phyloP scores from a whole-genome alignment of 129 eudicot genomes.

The Heracleum sosnowskyi region DNA sequence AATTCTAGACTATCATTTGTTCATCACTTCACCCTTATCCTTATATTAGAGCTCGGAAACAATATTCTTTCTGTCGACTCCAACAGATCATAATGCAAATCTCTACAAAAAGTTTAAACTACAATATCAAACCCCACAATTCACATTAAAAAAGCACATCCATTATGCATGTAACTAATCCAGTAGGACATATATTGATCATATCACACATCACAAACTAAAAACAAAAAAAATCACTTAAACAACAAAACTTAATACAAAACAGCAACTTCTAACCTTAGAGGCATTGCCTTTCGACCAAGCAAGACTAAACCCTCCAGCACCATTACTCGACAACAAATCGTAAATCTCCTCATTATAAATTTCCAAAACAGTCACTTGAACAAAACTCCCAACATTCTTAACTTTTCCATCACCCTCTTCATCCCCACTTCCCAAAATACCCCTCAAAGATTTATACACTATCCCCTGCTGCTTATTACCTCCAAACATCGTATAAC shows the following conservation, averaged over 20 bases:
- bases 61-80: neutral
- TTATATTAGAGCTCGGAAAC: no score
- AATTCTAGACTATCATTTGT: neutral
- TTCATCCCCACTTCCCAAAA: conserved; percentile 52
- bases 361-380: conserved; percentile 79
- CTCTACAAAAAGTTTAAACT: neutral
- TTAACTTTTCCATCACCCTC: conserved; percentile 9
- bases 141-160: neutral
- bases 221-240: neutral
- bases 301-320: conserved; percentile 67
- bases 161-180: neutral
- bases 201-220: neutral
- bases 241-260: neutral
- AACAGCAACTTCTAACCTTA: conserved; percentile 40
- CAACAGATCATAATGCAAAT: neutral
- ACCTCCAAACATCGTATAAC: conserved; percentile 90
- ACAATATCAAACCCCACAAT: neutral
- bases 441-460: conserved; percentile 61
- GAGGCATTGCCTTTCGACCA: conserved; percentile 70
- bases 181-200: neutral
- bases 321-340: conserved; percentile 43
- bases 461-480: conserved; percentile 83
- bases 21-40: neutral
- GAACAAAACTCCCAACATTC: conserved; percentile 48
- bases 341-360: conserved; percentile 95